Evolutionary conservation across 2,329 filamentous ascomycete species (phyloP).

Genomic region (Colletotrichum tropicale): DNA sequence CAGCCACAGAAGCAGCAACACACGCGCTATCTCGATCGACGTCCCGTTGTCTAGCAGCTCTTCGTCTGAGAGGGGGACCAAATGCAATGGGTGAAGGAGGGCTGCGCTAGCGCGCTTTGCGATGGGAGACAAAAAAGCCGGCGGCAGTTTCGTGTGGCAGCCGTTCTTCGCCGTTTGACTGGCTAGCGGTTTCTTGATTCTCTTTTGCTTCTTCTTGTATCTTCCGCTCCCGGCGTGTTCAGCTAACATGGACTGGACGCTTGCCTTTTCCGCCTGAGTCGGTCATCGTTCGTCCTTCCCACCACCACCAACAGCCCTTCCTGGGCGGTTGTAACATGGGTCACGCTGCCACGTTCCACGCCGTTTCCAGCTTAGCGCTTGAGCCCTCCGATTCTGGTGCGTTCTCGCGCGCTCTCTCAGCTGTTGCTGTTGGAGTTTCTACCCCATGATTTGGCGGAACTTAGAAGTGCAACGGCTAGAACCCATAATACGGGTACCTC

Average conservation of each 20-base stretch:
- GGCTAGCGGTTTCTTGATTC: conserved; percentile 1
- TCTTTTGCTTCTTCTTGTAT: background rate
- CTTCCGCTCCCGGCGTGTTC: background rate
- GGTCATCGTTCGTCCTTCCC: background rate
- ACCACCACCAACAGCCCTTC: background rate
- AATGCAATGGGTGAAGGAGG: background rate
- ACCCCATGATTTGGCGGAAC: background rate
- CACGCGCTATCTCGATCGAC: conserved; percentile 9
- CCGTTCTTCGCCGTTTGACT: conserved; percentile 3
- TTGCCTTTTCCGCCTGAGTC: background rate
- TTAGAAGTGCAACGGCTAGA: background rate
- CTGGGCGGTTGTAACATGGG: background rate
- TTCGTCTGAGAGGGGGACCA: background rate
- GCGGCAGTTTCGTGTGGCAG: conserved; percentile 14
- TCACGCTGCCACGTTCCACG: background rate
- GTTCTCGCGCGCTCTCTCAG: background rate
- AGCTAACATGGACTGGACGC: background rate
- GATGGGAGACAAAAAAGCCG: background rate
- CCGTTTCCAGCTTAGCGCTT: background rate
- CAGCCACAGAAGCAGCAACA: background rate
- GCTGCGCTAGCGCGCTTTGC: background rate
- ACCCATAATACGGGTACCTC: background rate
- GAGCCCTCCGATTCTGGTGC: background rate
- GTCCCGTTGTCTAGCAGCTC: background rate
- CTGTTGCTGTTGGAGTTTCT: background rate